Conservation (phyloP, 108 stramenopile species). For the Pseudonitzschia pungens region DNA sequence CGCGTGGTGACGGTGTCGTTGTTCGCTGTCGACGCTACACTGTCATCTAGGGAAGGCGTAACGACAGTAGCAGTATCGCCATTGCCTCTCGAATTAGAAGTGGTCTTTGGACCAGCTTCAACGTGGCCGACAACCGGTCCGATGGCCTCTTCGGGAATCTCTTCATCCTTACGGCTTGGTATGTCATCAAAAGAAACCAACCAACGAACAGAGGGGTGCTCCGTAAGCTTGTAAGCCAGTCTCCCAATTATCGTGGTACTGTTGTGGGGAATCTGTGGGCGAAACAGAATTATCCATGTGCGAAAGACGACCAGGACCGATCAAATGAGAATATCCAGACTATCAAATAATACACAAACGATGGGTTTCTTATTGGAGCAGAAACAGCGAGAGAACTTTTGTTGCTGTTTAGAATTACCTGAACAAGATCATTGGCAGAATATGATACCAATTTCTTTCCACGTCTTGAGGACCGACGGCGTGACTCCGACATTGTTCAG, state of each 20-base stretch:
- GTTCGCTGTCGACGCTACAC: not conserved
- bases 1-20: slow-evolving; percentile 3
- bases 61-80: not conserved
- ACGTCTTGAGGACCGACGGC: slow-evolving; percentile 24
- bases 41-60: not conserved
- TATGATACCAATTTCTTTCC: slow-evolving; percentile 16
- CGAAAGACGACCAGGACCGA: not conserved
- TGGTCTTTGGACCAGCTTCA: too few species aligned
- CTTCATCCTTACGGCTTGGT: slow-evolving; percentile 28
- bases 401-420: slow-evolving; percentile 23
- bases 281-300: not conserved
- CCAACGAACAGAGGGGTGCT: slow-evolving; percentile 22
- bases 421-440: slow-evolving; percentile 31
- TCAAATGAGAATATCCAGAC: not conserved
- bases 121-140: slow-evolving; percentile 17
- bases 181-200: slow-evolving; percentile 31
- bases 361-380: not conserved
- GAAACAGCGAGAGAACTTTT: not conserved
- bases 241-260: slow-evolving; percentile 16
- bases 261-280: not conserved
- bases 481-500: slow-evolving; percentile 16
- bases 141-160: slow-evolving; percentile 11
- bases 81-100: not conserved
- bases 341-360: not conserved
- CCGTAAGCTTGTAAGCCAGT: slow-evolving; percentile 10